Conservation (phyloP, 345 rosid genomes). For the Aquilaria sinensis region DNA sequence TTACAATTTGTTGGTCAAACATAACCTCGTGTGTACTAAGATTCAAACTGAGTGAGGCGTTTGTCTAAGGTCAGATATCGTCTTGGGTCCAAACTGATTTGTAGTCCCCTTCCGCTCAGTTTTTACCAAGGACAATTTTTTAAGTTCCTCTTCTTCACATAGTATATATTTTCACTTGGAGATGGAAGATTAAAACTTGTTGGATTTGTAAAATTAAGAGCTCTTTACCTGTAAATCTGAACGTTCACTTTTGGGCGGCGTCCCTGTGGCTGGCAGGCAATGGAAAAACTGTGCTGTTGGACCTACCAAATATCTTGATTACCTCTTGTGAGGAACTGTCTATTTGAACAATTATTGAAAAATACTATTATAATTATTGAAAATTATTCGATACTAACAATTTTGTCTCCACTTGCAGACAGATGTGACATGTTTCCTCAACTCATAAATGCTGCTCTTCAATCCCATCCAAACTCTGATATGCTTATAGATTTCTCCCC, state of each 20-base stretch:
- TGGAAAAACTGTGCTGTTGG: constrained; percentile 10
- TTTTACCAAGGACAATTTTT: too few relatives aligned
- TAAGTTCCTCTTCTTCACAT: too few relatives aligned
- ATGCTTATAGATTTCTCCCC: constrained; percentile 10
- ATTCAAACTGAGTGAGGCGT: too few relatives aligned
- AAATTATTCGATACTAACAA: constrained; percentile 10
- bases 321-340: background rate
- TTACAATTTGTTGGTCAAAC: too few relatives aligned
- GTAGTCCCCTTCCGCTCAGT: too few relatives aligned
- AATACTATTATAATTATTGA: constrained; percentile 14
- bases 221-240: background rate
- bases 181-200: too few relatives aligned
- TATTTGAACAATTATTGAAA: constrained; percentile 8
- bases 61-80: too few relatives aligned
- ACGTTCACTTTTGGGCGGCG: constrained; percentile 3
- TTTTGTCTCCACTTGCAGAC: constrained; percentile 16
- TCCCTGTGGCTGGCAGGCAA: background rate
- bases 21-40: too few relatives aligned
- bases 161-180: too few relatives aligned
- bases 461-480: background rate
- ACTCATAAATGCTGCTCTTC: constrained; percentile 2
- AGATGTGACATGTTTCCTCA: constrained; percentile 9
- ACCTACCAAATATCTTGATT: background rate
- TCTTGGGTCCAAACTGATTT: too few relatives aligned
- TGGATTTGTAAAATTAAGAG: background rate